phyloP scores from a whole-genome alignment of 345 rosid genomes.

The Crucihimalaya himalaica region DNA sequence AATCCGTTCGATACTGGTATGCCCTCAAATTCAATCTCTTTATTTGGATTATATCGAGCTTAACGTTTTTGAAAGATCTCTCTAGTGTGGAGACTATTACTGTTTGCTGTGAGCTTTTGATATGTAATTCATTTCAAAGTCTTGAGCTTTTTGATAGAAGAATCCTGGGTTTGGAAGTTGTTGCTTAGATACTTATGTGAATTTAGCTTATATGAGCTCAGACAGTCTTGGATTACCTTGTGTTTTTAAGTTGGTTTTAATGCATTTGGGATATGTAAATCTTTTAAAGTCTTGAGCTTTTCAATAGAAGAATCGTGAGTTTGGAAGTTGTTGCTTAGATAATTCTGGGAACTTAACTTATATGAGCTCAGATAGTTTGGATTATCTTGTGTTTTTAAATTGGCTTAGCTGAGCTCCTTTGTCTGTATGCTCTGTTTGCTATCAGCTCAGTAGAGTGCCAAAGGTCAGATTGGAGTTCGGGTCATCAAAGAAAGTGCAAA shows the following conservation, averaged over 20 bases:
- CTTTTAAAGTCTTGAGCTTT: constrained; percentile 9
- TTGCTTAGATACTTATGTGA: not conserved
- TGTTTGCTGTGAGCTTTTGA: not conserved
- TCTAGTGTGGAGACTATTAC: not conserved
- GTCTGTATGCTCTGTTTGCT: constrained; percentile 11
- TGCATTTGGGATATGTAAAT: not conserved
- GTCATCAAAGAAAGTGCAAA: constrained; percentile 66
- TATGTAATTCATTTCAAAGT: not conserved
- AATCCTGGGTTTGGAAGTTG: not conserved
- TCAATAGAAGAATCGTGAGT: not conserved
- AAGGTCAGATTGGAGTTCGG: constrained; percentile 64
- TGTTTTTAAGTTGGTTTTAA: constrained; percentile 2
- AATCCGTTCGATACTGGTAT: constrained; percentile 61
- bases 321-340: constrained; percentile 7
- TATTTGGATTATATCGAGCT: not conserved
- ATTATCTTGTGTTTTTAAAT: constrained; percentile 16
- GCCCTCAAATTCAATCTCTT: not conserved
- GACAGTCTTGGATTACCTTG: not conserved
- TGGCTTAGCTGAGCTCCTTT: not conserved
- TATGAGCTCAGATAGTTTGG: not conserved
- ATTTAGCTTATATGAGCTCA: not conserved
- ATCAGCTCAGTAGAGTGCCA: constrained; percentile 74
- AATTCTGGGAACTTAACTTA: not conserved
- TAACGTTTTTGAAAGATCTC: not conserved
- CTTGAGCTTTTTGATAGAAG: constrained; percentile 10